Percentiles rank a stretch among this genome's conserved stretches.
Conservation (phyloP, 1,284 basidiomycete species). For the Mrakiaceae sp. region DNA sequence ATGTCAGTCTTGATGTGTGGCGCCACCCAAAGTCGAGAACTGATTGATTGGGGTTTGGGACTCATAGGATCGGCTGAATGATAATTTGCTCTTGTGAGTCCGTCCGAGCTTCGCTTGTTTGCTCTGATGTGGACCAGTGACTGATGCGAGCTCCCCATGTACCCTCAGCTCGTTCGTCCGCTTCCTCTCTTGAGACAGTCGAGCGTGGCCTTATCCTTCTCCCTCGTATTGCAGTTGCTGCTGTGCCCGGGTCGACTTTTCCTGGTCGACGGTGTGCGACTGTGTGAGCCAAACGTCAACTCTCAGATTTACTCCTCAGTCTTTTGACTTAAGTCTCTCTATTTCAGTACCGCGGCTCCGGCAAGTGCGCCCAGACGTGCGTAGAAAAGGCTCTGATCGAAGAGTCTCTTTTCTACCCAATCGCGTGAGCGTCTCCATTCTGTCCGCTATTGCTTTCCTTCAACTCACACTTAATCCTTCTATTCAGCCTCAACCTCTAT, state of each 20-base stretch:
- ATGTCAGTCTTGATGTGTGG: constrained; percentile 35
- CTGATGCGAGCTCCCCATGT: not conserved
- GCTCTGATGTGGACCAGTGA: not conserved
- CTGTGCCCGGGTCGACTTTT: constrained; percentile 86
- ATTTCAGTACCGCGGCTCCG: constrained; percentile 50
- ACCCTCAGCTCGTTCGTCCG: constrained; percentile 3
- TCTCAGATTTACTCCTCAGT: not conserved
- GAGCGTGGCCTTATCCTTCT: not conserved
- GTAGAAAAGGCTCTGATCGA: constrained; percentile 65
- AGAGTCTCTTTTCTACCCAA: constrained; percentile 80
- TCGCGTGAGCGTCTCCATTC: constrained; percentile 33
- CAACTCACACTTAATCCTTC: not conserved
- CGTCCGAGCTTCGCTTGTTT: not conserved
- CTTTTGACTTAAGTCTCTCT: not conserved
- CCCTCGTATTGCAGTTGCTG: constrained; percentile 48
- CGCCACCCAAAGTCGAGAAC: not conserved
- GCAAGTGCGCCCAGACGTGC: constrained; percentile 74
- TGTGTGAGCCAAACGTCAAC: constrained; percentile 38
- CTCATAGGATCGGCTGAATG: constrained; percentile 13
- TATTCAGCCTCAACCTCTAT: constrained; percentile 51
- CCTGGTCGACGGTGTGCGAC: constrained; percentile 89
- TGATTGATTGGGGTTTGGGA: not conserved
- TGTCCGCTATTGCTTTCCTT: constrained; percentile 5
- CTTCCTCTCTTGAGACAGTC: not conserved
- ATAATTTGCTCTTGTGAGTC: constrained; percentile 16